These are phyloP conservation scores for Lotus japonicus DNA, from an alignment of 306 rosid genomes.

Conservation along the genomic window DNA sequence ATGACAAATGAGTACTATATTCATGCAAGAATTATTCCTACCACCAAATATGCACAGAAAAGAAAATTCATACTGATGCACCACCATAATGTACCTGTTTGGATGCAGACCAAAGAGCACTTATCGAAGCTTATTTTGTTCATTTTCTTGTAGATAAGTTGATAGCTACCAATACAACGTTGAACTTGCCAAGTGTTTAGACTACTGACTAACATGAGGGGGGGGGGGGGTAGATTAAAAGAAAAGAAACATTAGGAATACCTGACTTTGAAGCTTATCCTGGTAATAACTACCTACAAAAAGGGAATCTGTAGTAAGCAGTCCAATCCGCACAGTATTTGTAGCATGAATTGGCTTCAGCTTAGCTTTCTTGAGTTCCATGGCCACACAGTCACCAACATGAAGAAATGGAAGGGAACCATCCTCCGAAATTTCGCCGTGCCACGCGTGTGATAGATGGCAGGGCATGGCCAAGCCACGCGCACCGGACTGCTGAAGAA, in stretches of 20 bases:
- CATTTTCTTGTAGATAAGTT: too few species aligned
- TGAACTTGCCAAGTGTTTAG: background rate
- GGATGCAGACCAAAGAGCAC: too few species aligned
- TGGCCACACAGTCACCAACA: conserved; percentile 58
- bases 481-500: conserved; percentile 61
- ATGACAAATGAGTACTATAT: too few species aligned
- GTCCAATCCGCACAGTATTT: conserved; percentile 40
- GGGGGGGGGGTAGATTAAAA: too few species aligned
- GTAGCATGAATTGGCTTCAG: conserved; percentile 55
- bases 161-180: background rate
- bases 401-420: conserved; percentile 56
- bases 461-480: conserved; percentile 61
- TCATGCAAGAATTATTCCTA: too few species aligned
- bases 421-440: conserved; percentile 43
- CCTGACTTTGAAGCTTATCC: conserved; percentile 56
- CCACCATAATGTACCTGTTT: too few species aligned
- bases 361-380: conserved; percentile 51
- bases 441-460: conserved; percentile 59
- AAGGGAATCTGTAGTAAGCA: conserved; percentile 38
- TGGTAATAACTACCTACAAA: conserved; percentile 39
- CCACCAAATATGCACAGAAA: background rate
- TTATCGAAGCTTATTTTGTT: too few species aligned
- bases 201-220: too few species aligned
- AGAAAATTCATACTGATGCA: background rate
- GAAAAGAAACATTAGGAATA: too few species aligned